A percentile compares a stretch with the other conserved stretches of the same genome.
Evolutionary conservation across 176 grass and related monocot species (phyloP).

Genomic region (Otatea glauca): DNA sequence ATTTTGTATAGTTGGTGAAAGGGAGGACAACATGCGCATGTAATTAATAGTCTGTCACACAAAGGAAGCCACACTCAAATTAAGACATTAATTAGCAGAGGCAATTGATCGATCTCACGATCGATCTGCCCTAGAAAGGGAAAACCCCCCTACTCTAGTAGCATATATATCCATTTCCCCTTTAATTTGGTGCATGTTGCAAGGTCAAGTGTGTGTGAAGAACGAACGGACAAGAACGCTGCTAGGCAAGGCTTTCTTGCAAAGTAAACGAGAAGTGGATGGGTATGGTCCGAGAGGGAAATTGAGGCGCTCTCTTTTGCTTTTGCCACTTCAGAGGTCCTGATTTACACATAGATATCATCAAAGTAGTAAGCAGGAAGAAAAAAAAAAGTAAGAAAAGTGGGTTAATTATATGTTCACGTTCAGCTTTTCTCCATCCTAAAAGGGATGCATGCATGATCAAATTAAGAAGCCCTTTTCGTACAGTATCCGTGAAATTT

Average conservation of each 20-base stretch:
- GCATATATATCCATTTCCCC: constrained; percentile 30
- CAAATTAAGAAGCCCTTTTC: constrained; percentile 34
- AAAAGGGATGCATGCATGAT: constrained; percentile 15
- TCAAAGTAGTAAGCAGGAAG: constrained; percentile 38
- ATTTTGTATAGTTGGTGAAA: not conserved
- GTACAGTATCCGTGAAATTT: constrained; percentile 25
- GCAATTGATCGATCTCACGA: not conserved
- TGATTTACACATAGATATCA: constrained; percentile 58
- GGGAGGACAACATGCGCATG: not conserved
- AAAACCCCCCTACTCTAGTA: not conserved
- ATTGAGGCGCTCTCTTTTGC: constrained; percentile 45
- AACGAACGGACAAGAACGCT: constrained; percentile 26
- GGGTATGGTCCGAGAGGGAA: constrained; percentile 37
- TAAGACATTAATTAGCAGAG: not conserved
- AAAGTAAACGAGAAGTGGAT: constrained; percentile 47
- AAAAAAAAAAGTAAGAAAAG: constrained; percentile 32
- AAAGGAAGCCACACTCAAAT: not conserved
- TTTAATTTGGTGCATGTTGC: constrained; percentile 33
- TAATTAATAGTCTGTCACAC: not conserved
- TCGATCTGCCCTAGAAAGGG: constrained; percentile 24
- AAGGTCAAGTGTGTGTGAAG: constrained; percentile 21
- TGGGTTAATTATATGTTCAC: constrained; percentile 37
- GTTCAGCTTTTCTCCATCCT: constrained; percentile 44
- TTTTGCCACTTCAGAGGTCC: constrained; percentile 55
- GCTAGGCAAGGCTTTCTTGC: constrained; percentile 25